A percentile compares a stretch with the other conserved stretches of the same genome.
Evolutionary conservation across 2,329 filamentous ascomycete species (phyloP).

Genomic region (Alternaria sp.): DNA sequence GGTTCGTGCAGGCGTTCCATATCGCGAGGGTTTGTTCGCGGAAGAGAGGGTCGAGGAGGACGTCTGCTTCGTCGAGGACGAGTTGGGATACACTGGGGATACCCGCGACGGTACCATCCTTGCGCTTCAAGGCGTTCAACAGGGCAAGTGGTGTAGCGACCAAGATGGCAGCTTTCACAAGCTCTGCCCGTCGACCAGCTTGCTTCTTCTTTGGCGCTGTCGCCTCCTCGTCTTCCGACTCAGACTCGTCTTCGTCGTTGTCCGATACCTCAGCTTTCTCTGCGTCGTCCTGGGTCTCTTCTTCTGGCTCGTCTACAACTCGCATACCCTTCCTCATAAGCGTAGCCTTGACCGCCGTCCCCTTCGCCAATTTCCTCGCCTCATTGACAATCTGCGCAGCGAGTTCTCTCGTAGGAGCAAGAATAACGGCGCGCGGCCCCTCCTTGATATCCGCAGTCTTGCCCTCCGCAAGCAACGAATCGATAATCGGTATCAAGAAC

Average conservation of each 20-base stretch:
- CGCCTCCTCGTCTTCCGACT: slow-evolving; percentile 46
- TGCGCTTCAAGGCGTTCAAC: slow-evolving; percentile 70
- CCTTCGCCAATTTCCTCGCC: slow-evolving; percentile 77
- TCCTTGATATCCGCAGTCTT: slow-evolving; percentile 24
- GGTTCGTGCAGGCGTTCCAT: slow-evolving; percentile 78
- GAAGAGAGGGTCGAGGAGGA: slow-evolving; percentile 90
- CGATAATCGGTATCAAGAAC: slow-evolving; percentile 86
- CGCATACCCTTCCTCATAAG: slow-evolving; percentile 87
- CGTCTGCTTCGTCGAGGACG: slow-evolving; percentile 92
- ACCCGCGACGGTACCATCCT: slow-evolving; percentile 53
- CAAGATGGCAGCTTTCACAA: slow-evolving; percentile 77
- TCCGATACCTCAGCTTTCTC: slow-evolving; percentile 48
- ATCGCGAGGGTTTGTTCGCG: slow-evolving; percentile 84
- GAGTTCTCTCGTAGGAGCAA: slow-evolving; percentile 59
- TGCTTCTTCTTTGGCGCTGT: slow-evolving; percentile 39
- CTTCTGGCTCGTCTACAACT: slow-evolving; percentile 52
- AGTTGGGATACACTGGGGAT: slow-evolving; percentile 75
- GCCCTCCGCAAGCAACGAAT: slow-evolving; percentile 63
- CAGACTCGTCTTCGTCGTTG: slow-evolving; percentile 44
- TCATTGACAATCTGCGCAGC: slow-evolving; percentile 66
- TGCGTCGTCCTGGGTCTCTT: slow-evolving; percentile 50
- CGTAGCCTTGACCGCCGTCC: slow-evolving; percentile 79
- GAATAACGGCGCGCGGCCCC: slow-evolving; percentile 51
- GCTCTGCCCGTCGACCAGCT: slow-evolving; percentile 49
- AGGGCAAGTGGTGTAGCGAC: slow-evolving; percentile 82